A percentile compares a stretch with the other conserved stretches of the same genome.
Conservation (phyloP, 2,329 filamentous ascomycete species). For the Botrytis squamosa region DNA sequence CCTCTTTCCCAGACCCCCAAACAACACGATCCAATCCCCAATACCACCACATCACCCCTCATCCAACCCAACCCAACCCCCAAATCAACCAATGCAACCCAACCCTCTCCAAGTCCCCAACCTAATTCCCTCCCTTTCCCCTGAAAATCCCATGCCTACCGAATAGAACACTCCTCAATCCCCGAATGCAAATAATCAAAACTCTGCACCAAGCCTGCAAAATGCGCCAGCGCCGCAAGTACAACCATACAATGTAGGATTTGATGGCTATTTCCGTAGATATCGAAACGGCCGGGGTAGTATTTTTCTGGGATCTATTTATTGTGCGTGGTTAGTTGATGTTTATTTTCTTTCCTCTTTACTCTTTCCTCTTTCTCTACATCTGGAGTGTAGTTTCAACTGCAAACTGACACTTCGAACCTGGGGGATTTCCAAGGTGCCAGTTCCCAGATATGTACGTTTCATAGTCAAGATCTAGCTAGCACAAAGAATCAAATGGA, state of each 20-base stretch:
- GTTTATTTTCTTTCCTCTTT: not conserved
- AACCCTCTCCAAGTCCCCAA: not conserved
- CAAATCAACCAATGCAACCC: too few species aligned
- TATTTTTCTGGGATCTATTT: conserved; percentile 35
- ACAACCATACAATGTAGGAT: conserved; percentile 38
- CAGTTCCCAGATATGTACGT: not conserved
- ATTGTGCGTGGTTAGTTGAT: not conserved
- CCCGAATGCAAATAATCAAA: conserved; percentile 11
- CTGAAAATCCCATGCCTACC: not conserved
- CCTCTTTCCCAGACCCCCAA: too few species aligned
- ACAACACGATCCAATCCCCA: too few species aligned
- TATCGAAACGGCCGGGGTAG: conserved; percentile 30
- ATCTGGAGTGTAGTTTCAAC: too few species aligned
- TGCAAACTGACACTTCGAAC: accelerated
- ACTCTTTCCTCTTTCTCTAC: not conserved
- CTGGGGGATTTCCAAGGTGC: not conserved
- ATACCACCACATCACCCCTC: too few species aligned
- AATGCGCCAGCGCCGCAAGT: conserved; percentile 27
- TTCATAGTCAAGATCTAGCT: too few species aligned
- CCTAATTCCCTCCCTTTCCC: not conserved
- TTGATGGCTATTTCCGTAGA: conserved; percentile 37
- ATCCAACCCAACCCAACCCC: too few species aligned
- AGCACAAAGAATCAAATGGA: too few species aligned
- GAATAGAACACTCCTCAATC: not conserved
- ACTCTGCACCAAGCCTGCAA: conserved; percentile 9